Base-by-base conservation (phyloP, 108 stramenopile genomes). In the Licmophora abbreviata region DNA sequence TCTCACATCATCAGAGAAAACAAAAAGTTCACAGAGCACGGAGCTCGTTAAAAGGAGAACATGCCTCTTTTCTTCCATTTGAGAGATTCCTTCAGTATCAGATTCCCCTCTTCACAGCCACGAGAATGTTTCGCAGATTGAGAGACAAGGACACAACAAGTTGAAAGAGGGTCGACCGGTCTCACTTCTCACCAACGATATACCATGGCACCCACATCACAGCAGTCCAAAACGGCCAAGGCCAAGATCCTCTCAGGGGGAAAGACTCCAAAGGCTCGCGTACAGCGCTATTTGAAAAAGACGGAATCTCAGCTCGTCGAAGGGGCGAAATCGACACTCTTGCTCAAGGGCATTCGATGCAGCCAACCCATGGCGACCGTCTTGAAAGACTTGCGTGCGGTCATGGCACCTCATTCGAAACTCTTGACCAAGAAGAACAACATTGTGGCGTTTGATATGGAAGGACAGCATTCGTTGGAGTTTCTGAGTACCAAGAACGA, bases 401-500 rank as follows among this genome's bases (percentile, higher is more conserved):
- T 88, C 56, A 79, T 76, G 61, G 84, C 93, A 26, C 93, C 93
- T 5, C 61, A 86, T 51, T 70, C 75, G 15, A 94, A 90, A 48
- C 51, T 91, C 24, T 56, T 94, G 21, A 59, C 76, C 10, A 94
- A 94, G 70, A 90, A 86, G 51, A 94, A 94, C 59, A 61, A 69
- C 48, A 91, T 94, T 48, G 74, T 81, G 15, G 74, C 89, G 10
- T 94, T 91, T 57, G 83, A 88, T 20, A 72, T 78, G 12, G 79
- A 69, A n/a, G 88, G 84, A 29, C 76, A 78, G 38, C 66, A 80
- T 47, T 76, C 76, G 29, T 47, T 94, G 50, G 89, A 94, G 56
- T 88, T 89, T 56, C 58, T 94, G 44, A 70, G 79, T 1, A 88
- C 89, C 45, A 99, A 99, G 70, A 98, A 99, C 56, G 97, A 98